Percentiles rank a stretch among this genome's conserved stretches.
phyloP scores from a whole-genome alignment of 2,329 filamentous ascomycete species.

The Aspergillus fumigatus region DNA sequence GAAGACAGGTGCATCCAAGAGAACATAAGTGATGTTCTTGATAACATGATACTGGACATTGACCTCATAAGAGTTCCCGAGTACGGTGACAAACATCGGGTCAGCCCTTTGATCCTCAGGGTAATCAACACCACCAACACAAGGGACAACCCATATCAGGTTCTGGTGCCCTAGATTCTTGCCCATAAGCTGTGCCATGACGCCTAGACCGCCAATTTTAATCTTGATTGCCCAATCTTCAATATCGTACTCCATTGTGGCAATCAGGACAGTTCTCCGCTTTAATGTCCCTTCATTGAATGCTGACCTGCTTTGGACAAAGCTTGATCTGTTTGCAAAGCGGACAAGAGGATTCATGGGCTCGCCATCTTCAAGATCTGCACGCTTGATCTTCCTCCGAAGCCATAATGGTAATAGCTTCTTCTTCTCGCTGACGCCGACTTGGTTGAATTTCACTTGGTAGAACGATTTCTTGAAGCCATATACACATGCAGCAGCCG shows the following conservation, averaged over 20 bases:
- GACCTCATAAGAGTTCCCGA: constrained; percentile 58
- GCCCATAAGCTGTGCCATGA: constrained; percentile 67
- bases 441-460: constrained; percentile 59
- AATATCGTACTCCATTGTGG: constrained; percentile 69
- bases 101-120: constrained; percentile 56
- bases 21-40: constrained; percentile 64
- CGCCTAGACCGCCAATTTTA: constrained; percentile 66
- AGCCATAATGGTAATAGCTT: constrained; percentile 35
- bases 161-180: constrained; percentile 62
- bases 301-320: constrained; percentile 33
- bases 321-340: constrained; percentile 32
- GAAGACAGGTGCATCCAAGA: constrained; percentile 64
- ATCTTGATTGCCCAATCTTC: constrained; percentile 67
- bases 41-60: constrained; percentile 60
- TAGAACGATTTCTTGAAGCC: constrained; percentile 60
- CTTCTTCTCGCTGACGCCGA: constrained; percentile 51
- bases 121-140: constrained; percentile 61
- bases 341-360: constrained; percentile 32
- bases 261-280: constrained; percentile 58
- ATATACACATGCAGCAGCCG: constrained; percentile 49
- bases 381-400: constrained; percentile 31
- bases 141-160: constrained; percentile 61
- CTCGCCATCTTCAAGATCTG: constrained; percentile 20
- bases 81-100: constrained; percentile 59
- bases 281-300: constrained; percentile 30